Percentiles rank a stretch among this genome's conserved stretches.
Conservation (phyloP, 2,329 filamentous ascomycete species). For the Didymellaceae sp. region DNA sequence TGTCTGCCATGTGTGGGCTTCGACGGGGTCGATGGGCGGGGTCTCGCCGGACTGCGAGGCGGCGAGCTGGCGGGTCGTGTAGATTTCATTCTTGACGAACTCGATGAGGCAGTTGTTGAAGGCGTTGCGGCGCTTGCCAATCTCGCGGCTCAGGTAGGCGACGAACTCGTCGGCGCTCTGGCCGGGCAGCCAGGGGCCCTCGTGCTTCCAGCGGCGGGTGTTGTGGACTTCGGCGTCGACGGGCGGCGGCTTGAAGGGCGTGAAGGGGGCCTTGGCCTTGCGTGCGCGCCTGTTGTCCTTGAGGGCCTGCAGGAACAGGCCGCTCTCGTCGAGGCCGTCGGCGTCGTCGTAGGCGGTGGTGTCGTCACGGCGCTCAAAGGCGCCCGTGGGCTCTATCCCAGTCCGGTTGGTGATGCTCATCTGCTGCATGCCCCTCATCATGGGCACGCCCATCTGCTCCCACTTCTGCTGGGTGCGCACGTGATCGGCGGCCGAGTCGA, state of each 20-base stretch:
- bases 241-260: slow-evolving; percentile 29
- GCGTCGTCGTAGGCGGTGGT: slow-evolving; percentile 38
- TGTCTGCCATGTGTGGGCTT: slow-evolving; percentile 29
- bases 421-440: slow-evolving; percentile 56
- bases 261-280: slow-evolving; percentile 15
- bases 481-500: slow-evolving; percentile 81
- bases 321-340: slow-evolving; percentile 36
- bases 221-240: slow-evolving; percentile 33
- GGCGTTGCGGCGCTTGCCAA: slow-evolving; percentile 45
- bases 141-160: slow-evolving; percentile 54
- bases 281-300: slow-evolving; percentile 28
- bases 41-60: slow-evolving; percentile 21
- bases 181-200: slow-evolving; percentile 64
- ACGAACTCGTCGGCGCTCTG: slow-evolving; percentile 64
- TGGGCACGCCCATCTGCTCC: slow-evolving; percentile 77
- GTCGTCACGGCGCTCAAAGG: slow-evolving; percentile 44
- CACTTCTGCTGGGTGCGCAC: slow-evolving; percentile 82
- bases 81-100: slow-evolving; percentile 44
- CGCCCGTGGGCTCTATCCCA: slow-evolving; percentile 23
- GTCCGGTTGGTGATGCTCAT: slow-evolving; percentile 28
- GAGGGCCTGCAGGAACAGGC: slow-evolving; percentile 34
- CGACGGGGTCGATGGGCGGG: slow-evolving; percentile 31
- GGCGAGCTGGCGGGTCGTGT: slow-evolving; percentile 33
- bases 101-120: slow-evolving; percentile 41
- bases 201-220: slow-evolving; percentile 60